Conservation (phyloP, 192 early-diverging fungal genomes). For the Coemansia sp. region DNA sequence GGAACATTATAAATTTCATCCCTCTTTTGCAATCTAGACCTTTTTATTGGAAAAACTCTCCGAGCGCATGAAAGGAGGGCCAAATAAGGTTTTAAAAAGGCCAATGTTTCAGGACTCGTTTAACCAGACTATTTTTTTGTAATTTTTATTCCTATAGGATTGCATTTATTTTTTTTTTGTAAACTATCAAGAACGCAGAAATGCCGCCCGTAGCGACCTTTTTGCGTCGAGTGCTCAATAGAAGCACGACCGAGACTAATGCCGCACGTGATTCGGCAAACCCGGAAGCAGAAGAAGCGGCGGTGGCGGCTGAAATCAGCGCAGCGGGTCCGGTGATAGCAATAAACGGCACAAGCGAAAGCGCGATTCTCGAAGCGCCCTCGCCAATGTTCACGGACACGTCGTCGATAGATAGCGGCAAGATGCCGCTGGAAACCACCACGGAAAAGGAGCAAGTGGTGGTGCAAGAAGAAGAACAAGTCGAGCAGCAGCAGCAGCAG, state of each 20-base stretch:
- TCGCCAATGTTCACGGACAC: conserved; percentile 30
- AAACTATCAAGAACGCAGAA: neutral
- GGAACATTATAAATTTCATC: no score
- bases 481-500: conserved; percentile 3
- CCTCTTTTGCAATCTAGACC: no score
- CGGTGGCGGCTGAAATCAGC: conserved; percentile 12
- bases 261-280: neutral
- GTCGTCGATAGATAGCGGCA: conserved; percentile 24
- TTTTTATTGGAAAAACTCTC: no score
- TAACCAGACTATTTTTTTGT: neutral
- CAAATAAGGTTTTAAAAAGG: no score
- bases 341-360: neutral
- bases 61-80: no score
- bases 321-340: conserved; percentile 10
- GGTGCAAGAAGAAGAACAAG: neutral
- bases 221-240: conserved; percentile 39
- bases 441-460: conserved; percentile 4
- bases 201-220: conserved; percentile 25
- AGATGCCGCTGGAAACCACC: conserved; percentile 22
- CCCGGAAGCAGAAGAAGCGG: conserved; percentile 3
- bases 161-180: conserved; percentile 4
- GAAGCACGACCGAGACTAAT: conserved; percentile 5
- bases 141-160: neutral
- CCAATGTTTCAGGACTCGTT: no score
- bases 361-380: conserved; percentile 16